A percentile compares a stretch with the other conserved stretches of the same genome.
These are phyloP conservation scores for Penicillium ucsense DNA, from an alignment of 495 filamentous ascomycete genomes.

Conservation along the genomic window DNA sequence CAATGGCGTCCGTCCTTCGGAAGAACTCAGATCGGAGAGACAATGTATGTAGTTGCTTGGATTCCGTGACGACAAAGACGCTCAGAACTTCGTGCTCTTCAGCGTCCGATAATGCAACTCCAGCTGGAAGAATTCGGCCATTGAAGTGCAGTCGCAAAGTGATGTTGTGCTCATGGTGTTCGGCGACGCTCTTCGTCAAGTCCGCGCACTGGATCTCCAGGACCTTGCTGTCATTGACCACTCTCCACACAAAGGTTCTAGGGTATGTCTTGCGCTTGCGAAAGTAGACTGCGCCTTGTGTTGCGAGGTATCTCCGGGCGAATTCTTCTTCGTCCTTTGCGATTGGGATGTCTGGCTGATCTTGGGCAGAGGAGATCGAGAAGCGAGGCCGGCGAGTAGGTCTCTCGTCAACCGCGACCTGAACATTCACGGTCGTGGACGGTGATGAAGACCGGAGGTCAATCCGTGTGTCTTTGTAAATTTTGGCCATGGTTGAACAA, in stretches of 20 bases:
- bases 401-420: slow-evolving; percentile 49
- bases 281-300: slow-evolving; percentile 75
- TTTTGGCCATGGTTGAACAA: slow-evolving; percentile 36
- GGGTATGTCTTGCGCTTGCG: slow-evolving; percentile 64
- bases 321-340: slow-evolving; percentile 69
- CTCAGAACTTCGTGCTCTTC: slow-evolving; percentile 68
- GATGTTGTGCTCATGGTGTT: slow-evolving; percentile 54
- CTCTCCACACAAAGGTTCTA: slow-evolving; percentile 79
- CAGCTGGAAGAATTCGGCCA: slow-evolving; percentile 55
- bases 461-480: slow-evolving; percentile 82
- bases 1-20: slow-evolving; percentile 51
- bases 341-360: slow-evolving; percentile 20
- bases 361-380: slow-evolving; percentile 30
- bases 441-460: slow-evolving; percentile 66
- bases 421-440: slow-evolving; percentile 61
- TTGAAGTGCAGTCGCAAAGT: slow-evolving; percentile 72
- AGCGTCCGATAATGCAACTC: slow-evolving; percentile 72
- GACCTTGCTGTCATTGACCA: slow-evolving; percentile 69
- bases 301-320: slow-evolving; percentile 60
- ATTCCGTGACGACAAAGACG: slow-evolving; percentile 70
- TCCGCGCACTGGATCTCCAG: slow-evolving; percentile 79
- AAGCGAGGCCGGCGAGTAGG: slow-evolving; percentile 34
- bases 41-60: slow-evolving; percentile 70
- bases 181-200: slow-evolving; percentile 57
- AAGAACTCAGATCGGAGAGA: slow-evolving; percentile 75